Base-by-base conservation (phyloP, 495 filamentous ascomycete genomes). In the Aspergillus cavernicola region DNA sequence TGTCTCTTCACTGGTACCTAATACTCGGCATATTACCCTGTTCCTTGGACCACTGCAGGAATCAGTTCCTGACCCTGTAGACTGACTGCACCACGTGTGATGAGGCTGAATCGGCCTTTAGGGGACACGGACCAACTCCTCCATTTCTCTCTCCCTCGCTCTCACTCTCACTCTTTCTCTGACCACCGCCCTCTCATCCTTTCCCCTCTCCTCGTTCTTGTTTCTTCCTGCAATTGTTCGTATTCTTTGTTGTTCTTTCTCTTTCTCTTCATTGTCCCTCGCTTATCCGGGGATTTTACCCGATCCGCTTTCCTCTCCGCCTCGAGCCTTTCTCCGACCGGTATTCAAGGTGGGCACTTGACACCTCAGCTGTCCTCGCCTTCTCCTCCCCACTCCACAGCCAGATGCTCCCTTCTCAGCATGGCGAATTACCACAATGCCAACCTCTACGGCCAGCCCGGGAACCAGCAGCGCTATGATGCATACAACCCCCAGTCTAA, bases 401-500 rank as follows among this genome's bases (percentile, higher is more conserved):
- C 46, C 35, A 18, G 33, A 50, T 50, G 28, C 6, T 47, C 16
- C 20, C 49, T 39, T 20, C 37, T 19, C 51, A 58, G 31, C 7
- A 80, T 80, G 76, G 68, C 75, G 29, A 73, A 76, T 53, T 76
- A 80, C 59, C 70, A 71, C 54, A 75, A 79, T 59, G 77, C 77
- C 38, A 69, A 78, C 38, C 67, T 64, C 29, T 79, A 80, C 56
- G 76, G 72, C 57, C 61, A 59, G 41, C 44, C 59, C 4, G 42
- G 42, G 13, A 57, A 62, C 56, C 50, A 56, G 26, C 55, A 36
- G 36, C 61, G 50, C 31, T 58, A 60, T 47, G 54, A 59, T 52
- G 40, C 46, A n/a, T 60, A 63, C 36, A 35, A 18, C 56, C 35
- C 54, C 59, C 74, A 66, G 66, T 60, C 52, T 57, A 70, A 64